phyloP scores from a whole-genome alignment of 2,329 filamentous ascomycete species.

The Neonectria magnoliae region DNA sequence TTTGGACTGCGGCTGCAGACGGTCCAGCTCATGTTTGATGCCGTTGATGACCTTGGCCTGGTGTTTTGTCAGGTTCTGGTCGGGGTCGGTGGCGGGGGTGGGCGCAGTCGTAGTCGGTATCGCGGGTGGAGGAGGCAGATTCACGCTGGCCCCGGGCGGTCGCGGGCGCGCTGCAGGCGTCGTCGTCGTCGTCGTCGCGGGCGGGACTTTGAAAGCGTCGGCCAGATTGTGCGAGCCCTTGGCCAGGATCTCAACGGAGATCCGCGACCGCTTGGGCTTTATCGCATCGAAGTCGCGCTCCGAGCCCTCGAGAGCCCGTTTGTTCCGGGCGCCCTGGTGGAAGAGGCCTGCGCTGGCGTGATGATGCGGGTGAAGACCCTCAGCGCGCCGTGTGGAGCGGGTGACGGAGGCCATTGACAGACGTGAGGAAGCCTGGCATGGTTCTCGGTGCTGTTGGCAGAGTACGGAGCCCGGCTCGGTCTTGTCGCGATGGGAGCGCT shows the following conservation, averaged over 20 bases:
- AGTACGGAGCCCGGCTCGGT: conserved; percentile 28
- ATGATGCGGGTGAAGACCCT: conserved; percentile 54
- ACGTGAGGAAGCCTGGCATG: conserved; percentile 50
- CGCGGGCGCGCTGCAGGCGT: conserved; percentile 34
- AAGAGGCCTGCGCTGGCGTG: conserved; percentile 45
- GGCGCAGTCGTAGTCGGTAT: conserved; percentile 20
- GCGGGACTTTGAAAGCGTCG: conserved; percentile 37
- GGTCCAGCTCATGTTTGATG: conserved; percentile 68
- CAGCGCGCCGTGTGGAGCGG: conserved; percentile 61
- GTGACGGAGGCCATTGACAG: conserved; percentile 62
- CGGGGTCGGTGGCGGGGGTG: conserved; percentile 35
- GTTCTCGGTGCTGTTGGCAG: conserved; percentile 43
- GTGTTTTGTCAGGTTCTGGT: conserved; percentile 57
- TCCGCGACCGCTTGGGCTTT: conserved; percentile 60
- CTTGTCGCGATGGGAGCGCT: conserved; percentile 42
- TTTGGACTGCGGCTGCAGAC: conserved; percentile 60
- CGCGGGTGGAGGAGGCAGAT: conserved; percentile 27
- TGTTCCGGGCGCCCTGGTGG: conserved; percentile 50
- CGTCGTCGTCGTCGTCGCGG: conserved; percentile 22
- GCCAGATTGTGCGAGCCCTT: conserved; percentile 42
- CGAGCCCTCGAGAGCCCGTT: conserved; percentile 58
- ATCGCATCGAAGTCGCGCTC: conserved; percentile 57
- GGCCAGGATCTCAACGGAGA: conserved; percentile 63
- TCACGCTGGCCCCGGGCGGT: conserved; percentile 32
- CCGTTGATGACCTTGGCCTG: conserved; percentile 70